Conservation (phyloP, 2,329 filamentous ascomycete species). For the Knoxdaviesia proteae region DNA sequence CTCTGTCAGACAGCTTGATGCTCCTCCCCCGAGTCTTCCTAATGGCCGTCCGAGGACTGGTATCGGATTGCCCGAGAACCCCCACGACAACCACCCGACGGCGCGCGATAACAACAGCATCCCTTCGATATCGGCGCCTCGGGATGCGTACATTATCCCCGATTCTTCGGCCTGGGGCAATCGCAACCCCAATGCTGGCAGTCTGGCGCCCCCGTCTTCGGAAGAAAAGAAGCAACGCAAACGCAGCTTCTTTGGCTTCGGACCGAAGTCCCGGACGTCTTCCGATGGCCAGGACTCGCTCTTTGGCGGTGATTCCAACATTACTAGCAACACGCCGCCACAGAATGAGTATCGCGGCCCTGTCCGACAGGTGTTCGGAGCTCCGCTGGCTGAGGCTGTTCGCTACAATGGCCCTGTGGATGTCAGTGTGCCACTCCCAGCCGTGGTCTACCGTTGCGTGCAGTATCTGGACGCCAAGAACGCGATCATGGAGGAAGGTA, state of each 20-base stretch:
- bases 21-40: slow-evolving; percentile 11
- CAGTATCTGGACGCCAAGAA: slow-evolving; percentile 75
- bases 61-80: slow-evolving; percentile 13
- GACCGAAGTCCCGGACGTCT: slow-evolving; percentile 36
- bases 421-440: slow-evolving; percentile 56
- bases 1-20: slow-evolving; percentile 28
- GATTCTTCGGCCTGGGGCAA: slow-evolving; percentile 76
- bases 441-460: slow-evolving; percentile 87
- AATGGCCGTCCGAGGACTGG: slow-evolving; percentile 15
- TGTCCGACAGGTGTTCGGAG: slow-evolving; percentile 60
- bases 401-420: slow-evolving; percentile 56
- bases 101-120: slow-evolving; percentile 16
- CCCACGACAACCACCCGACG: slow-evolving; percentile 10
- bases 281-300: slow-evolving; percentile 36
- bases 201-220: slow-evolving; percentile 23
- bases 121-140: slow-evolving; percentile 54
- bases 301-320: slow-evolving; percentile 26
- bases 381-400: slow-evolving; percentile 68
- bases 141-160: slow-evolving; percentile 65
- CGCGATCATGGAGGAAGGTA: slow-evolving; percentile 73
- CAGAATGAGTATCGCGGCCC: slow-evolving; percentile 27
- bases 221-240: slow-evolving; percentile 72
- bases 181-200: slow-evolving; percentile 20
- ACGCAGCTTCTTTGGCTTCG: slow-evolving; percentile 53
- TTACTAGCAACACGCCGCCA: slow-evolving; percentile 20